These are phyloP conservation scores for Aureobasidium leucospermi DNA, from an alignment of 2,329 filamentous ascomycete species.

Conservation along the genomic window DNA sequence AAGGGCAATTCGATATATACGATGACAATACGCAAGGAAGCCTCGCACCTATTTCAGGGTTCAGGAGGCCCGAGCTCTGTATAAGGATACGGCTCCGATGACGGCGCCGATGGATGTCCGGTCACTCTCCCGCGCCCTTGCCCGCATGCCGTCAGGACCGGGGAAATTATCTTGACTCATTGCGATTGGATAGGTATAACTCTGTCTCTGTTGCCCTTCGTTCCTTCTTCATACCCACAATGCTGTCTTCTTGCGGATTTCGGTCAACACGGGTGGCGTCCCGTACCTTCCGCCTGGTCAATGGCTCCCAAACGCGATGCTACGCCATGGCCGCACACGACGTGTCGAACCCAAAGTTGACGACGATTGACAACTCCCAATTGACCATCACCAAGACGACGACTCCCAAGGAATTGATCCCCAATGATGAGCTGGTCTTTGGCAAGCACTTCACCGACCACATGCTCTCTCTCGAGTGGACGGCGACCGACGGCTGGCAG, in stretches of 20 bases:
- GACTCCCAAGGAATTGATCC: conserved; percentile 64
- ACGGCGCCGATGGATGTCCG: neutral
- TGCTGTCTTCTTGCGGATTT: conserved; percentile 14
- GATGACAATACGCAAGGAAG: neutral
- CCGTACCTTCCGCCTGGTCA: neutral
- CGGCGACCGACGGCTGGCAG: conserved; percentile 73
- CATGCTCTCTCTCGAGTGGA: conserved; percentile 96
- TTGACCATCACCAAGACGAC: conserved; percentile 67
- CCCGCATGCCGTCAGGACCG: neutral
- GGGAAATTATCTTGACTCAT: conserved; percentile 8
- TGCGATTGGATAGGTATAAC: neutral
- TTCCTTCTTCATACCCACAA: neutral
- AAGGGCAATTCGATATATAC: neutral
- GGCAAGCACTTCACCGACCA: conserved; percentile 92
- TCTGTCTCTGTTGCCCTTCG: neutral
- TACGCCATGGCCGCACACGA: conserved; percentile 45
- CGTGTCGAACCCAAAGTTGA: conserved; percentile 46
- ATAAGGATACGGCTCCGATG: conserved; percentile 6
- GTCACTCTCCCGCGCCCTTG: neutral
- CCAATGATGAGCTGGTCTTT: conserved; percentile 79
- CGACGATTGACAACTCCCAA: conserved; percentile 68
- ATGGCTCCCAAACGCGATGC: neutral
- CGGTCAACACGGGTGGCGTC: conserved; percentile 19
- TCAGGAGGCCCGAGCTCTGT: conserved; percentile 5
- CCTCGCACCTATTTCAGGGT: neutral